Evolutionary conservation across 176 grass and related monocot genomes (phyloP), one percentile per base, ranked within the genome.

Genomic region (Luzula sylvatica): DNA sequence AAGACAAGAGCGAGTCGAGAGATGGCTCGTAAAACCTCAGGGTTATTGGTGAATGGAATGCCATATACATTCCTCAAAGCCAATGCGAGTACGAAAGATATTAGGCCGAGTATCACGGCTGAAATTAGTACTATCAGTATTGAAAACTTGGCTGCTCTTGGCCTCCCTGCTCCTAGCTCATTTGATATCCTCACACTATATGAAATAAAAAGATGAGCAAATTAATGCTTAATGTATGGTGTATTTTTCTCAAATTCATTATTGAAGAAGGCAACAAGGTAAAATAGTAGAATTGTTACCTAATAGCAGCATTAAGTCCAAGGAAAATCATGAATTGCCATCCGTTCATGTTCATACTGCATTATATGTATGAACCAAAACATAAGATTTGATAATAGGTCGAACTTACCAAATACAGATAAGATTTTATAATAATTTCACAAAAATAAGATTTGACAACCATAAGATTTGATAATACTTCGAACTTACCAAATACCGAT

Each of bases 321-420:
- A 94, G 43, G 78, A 94, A 94, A 58, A 94, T 72, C 87, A 87
- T 87, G 68, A 79, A 42, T 57, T 87, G 66, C 87, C 87, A 87
- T 41, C 82, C 87, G 42, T 42, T 76, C 20, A 94, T 42, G 39
- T 82, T 93, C 4, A 38, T 69, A 25, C 87, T 93, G 76, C 44
- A 3, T n/a, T n/a, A 49, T 2, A n/a, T 14, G 5, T 26, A 42
- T 27, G 26, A 0, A 60, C 15, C 9, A 53, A 7, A 54, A 29
- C 13, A 26, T 5, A 26, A 14, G 14, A 54, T 14, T 26, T 27
- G 8, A 29, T 23, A 5, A n/a, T n/a, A n/a, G n/a, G n/a, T n/a
- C n/a, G n/a, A n/a, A n/a, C 51, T 54, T 13, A 81, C 87, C 87
- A 93, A 62, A 86, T 93, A 20, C 77, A 93, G 26, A 86, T 71